A percentile compares a stretch with the other conserved stretches of the same genome.
These are phyloP conservation scores for Antrodiella citrinella DNA, from an alignment of 768 basidiomycete species.

Conservation along the genomic window DNA sequence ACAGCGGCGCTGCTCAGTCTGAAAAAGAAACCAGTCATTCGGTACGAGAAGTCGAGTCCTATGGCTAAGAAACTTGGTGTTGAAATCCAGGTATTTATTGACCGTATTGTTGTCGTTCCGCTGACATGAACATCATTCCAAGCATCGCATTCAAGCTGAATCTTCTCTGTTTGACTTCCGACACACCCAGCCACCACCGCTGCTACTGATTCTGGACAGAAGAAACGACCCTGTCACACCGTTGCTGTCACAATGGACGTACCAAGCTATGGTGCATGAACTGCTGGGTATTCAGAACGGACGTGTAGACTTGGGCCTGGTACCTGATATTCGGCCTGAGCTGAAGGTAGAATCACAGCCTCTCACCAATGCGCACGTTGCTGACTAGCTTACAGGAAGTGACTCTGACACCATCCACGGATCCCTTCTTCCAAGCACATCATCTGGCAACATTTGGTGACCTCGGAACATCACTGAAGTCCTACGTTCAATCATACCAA, in stretches of 20 bases:
- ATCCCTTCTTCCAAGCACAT: constrained; percentile 90
- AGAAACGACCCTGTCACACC: constrained; percentile 97
- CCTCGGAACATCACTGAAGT: constrained; percentile 82
- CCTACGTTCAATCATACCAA: constrained; percentile 92
- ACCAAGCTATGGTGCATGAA: constrained; percentile 99
- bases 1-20: constrained; percentile 83
- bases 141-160: constrained; percentile 80
- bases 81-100: constrained; percentile 64
- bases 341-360: constrained; percentile 49
- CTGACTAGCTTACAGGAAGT: constrained; percentile 57
- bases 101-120: not conserved
- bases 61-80: constrained; percentile 87
- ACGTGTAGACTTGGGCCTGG: constrained; percentile 73
- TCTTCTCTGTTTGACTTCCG: constrained; percentile 88
- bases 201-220: constrained; percentile 89
- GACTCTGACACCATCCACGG: constrained; percentile 83
- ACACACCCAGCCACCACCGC: constrained; percentile 76
- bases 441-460: constrained; percentile 94
- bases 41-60: constrained; percentile 87
- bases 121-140: constrained; percentile 2
- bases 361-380: not conserved
- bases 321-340: constrained; percentile 83
- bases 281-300: constrained; percentile 90
- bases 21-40: constrained; percentile 91
- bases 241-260: constrained; percentile 95